Conservation (phyloP, 306 rosid species). For the Cucumis cinereus region DNA sequence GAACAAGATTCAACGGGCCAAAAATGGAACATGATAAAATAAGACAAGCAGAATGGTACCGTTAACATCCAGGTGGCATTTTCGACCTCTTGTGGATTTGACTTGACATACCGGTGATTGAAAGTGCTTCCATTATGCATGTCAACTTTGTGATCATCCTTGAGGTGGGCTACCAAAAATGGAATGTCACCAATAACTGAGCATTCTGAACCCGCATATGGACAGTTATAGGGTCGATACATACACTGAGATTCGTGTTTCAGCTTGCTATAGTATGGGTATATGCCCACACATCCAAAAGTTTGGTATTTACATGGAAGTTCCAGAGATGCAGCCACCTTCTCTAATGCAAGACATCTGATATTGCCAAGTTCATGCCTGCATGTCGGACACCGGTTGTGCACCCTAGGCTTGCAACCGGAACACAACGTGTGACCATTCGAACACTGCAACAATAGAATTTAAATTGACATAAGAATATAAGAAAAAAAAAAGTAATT, state of each 20-base stretch:
- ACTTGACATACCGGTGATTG: constrained; percentile 91
- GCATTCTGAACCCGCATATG: constrained; percentile 96
- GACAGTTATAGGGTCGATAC: constrained; percentile 75
- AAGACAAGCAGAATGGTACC: constrained; percentile 10
- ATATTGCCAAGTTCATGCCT: constrained; percentile 90
- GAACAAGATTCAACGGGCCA: not conserved
- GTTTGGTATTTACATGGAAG: constrained; percentile 85
- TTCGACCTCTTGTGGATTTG: constrained; percentile 94
- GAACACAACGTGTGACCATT: constrained; percentile 95
- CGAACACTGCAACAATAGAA: constrained; percentile 54
- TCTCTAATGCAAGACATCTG: constrained; percentile 87
- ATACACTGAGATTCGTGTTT: constrained; percentile 81
- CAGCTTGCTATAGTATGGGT: constrained; percentile 86
- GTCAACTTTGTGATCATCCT: constrained; percentile 91
- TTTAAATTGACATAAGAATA: not conserved
- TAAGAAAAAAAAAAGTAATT: not conserved
- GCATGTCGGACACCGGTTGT: constrained; percentile 92
- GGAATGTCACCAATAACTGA: constrained; percentile 66
- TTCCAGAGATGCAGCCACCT: constrained; percentile 87
- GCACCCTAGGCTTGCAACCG: constrained; percentile 88
- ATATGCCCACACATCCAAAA: constrained; percentile 71
- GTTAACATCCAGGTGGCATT: constrained; percentile 97
- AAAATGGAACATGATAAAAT: not conserved
- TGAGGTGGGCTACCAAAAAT: constrained; percentile 62
- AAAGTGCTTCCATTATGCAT: constrained; percentile 94